Evolutionary conservation across 1,139 yeast species (phyloP).

Genomic region (Saccharomyces hybrid): DNA sequence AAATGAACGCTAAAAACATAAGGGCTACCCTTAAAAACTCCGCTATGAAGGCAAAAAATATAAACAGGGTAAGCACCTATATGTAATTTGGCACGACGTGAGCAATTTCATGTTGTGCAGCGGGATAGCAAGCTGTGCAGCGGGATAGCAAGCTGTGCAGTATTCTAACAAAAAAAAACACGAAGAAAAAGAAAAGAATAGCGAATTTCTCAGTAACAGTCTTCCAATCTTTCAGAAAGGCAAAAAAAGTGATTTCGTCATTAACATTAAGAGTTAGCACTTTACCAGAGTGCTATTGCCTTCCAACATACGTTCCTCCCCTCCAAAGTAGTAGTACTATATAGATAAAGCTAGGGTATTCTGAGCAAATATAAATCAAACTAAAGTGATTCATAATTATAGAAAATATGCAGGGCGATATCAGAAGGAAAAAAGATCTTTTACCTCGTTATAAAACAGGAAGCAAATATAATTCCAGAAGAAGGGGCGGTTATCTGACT

Average conservation of each 20-base stretch:
- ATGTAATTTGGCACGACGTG: background rate
- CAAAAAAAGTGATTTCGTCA: background rate
- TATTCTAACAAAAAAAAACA: background rate
- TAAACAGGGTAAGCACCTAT: background rate
- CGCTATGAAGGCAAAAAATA: background rate
- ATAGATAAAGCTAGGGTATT: background rate
- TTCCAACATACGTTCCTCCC: background rate
- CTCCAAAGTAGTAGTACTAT: background rate
- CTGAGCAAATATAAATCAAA: background rate
- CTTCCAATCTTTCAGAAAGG: background rate
- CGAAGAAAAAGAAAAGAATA: background rate
- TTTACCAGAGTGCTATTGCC: background rate
- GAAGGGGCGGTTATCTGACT: conserved; percentile 29
- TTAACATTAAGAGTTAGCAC: background rate
- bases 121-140: background rate
- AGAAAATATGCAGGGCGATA: conserved; percentile 30
- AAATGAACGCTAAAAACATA: background rate
- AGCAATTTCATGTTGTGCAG: background rate
- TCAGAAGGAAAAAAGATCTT: conserved; percentile 30
- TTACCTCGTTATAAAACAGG: conserved; percentile 26
- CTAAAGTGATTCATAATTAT: background rate
- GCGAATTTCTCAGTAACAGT: background rate
- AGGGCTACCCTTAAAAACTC: background rate
- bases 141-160: background rate
- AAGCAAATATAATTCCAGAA: conserved; percentile 3